Base-by-base conservation (phyloP, 768 basidiomycete genomes). In the Tricholoma hemisulphureum region DNA sequence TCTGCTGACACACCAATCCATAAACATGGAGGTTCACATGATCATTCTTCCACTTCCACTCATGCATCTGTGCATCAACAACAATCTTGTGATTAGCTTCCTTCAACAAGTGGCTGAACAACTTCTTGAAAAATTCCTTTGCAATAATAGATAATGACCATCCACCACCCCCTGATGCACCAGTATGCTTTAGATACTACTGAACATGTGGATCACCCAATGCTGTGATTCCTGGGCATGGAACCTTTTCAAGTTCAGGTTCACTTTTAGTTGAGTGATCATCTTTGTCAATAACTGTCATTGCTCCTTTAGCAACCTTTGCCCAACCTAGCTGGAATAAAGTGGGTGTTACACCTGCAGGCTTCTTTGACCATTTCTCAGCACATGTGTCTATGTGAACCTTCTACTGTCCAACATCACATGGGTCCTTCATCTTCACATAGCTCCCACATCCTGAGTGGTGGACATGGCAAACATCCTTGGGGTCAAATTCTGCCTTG, bases 31-130 rank as follows among this genome's bases (percentile, higher is more conserved):
- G 29, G 13, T 20, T 20, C 18, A 31, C 29, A 28, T 51, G 50
- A 34, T 51, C 13, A 32, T 51, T 51, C 28, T n/a, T 31, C 50
- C 50, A 51, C 32, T 28, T 26, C 50, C 50, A 51, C 28, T 51
- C 50, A 32, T 51, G 50, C 28, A 28, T 51, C 28, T 51, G 50
- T 2, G 4, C 21, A 10, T 31, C 23, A 31, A 31, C 32, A n/a
- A 51, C 29, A 11, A 20, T 8, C 28, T 26, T 31, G 16, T 18
- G n/a, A 39, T 51, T 51, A 4, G 29, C 10, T 20, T 51, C n/a
- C 18, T 20, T 51, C 18, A 16, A 51, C 23, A 51, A 18, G 16
- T 51, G 13, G 23, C 18, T 20, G 29, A 51, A 51, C 43, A n/a
- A 23, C 21, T 51, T 51, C 10, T 21, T 34, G 20, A 31, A 51